phyloP scores from a whole-genome alignment of 2,329 filamentous ascomycete species.

The Stagonosporopsis chrysanthemi region DNA sequence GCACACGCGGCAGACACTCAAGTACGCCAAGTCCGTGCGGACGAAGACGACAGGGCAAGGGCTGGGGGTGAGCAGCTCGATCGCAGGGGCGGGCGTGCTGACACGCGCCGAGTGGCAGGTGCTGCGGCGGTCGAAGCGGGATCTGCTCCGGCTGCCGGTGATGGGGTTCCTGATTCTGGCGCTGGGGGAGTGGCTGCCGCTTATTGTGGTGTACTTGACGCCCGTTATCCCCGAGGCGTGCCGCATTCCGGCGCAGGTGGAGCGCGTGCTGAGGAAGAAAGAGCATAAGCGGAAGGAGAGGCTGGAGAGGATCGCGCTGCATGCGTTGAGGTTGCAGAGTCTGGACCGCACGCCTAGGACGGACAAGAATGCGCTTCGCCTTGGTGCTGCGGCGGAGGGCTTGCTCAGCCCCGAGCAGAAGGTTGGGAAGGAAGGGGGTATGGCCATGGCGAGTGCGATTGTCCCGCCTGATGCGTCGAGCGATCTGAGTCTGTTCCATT shows the following conservation, averaged over 20 bases:
- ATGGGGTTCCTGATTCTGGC: constrained; percentile 79
- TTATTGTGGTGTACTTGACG: constrained; percentile 75
- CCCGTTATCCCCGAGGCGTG: constrained; percentile 82
- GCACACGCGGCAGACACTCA: constrained; percentile 73
- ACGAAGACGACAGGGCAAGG: constrained; percentile 35
- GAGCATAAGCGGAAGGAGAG: constrained; percentile 51
- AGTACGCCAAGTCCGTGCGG: constrained; percentile 55
- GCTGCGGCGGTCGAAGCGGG: constrained; percentile 70
- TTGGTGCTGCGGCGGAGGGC: constrained; percentile 11
- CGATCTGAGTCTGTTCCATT: constrained; percentile 23
- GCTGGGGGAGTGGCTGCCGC: constrained; percentile 85
- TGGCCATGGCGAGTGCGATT: constrained; percentile 15
- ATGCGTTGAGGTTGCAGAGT: constrained; percentile 29
- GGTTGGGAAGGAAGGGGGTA: constrained; percentile 8
- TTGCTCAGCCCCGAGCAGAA: constrained; percentile 2
- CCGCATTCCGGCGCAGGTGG: constrained; percentile 78
- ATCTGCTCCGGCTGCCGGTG: constrained; percentile 77
- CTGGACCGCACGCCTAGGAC: constrained; percentile 3
- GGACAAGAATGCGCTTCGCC: constrained; percentile 1
- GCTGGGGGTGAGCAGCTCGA: constrained; percentile 9
- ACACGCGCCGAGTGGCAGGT: constrained; percentile 77
- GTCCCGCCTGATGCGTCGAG: constrained; percentile 3
- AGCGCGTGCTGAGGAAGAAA: constrained; percentile 61
- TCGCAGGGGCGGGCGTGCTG: constrained; percentile 39
- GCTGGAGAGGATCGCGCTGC: constrained; percentile 23